Conservation (phyloP, 768 basidiomycete species). For the Crassisporium funariophilum region DNA sequence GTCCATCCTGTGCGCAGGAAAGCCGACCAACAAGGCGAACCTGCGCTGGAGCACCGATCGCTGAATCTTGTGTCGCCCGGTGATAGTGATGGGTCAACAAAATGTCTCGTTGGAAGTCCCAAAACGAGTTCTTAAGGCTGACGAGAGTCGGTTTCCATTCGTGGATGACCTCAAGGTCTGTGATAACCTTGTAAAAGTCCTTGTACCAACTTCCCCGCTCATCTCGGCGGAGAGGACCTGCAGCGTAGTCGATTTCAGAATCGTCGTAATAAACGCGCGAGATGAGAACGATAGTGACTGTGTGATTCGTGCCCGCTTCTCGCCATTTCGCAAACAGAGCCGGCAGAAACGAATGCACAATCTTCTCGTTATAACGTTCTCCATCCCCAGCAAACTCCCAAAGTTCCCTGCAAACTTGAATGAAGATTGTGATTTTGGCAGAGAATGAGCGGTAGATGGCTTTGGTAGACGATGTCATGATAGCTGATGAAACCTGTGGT, state of each 20-base stretch:
- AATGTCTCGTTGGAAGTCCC: constrained; percentile 91
- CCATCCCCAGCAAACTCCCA: constrained; percentile 98
- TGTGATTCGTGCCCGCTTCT: constrained; percentile 85
- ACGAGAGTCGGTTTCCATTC: constrained; percentile 90
- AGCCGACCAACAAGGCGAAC: constrained; percentile 77
- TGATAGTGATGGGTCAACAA: constrained; percentile 89
- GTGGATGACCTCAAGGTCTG: constrained; percentile 84
- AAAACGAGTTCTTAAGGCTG: constrained; percentile 85
- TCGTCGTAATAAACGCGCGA: constrained; percentile 90
- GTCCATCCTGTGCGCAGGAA: constrained; percentile 90
- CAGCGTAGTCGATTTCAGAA: constrained; percentile 78
- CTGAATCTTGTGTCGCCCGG: constrained; percentile 57
- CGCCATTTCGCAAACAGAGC: constrained; percentile 85
- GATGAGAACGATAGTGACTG: constrained; percentile 91
- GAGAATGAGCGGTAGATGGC: constrained; percentile 88
- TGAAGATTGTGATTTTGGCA: constrained; percentile 90
- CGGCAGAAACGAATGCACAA: constrained; percentile 96
- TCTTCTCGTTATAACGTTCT: constrained; percentile 94
- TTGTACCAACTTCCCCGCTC: constrained; percentile 85
- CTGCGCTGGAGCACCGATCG: constrained; percentile 47
- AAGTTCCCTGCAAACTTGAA: constrained; percentile 93
- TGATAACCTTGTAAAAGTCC: constrained; percentile 95
- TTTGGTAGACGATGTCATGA: constrained; percentile 82
- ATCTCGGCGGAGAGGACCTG: constrained; percentile 76
- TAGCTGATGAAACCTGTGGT: constrained; percentile 77